phyloP scores from a whole-genome alignment of 1,284 basidiomycete species.

The Serendipita sp. region DNA sequence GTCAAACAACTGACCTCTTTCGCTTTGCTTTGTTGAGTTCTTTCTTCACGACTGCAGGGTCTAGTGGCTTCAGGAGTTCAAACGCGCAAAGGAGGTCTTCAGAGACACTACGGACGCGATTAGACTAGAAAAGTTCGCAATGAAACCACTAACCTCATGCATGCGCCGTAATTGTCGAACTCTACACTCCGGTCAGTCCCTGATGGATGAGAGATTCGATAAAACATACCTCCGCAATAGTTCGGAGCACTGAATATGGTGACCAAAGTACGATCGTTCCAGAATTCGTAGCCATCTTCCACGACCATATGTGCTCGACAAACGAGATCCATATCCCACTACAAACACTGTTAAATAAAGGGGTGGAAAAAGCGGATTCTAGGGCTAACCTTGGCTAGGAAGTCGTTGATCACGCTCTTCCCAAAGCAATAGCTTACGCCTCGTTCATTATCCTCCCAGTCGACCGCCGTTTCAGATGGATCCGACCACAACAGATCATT shows the following conservation, averaged over 20 bases:
- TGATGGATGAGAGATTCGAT: slow-evolving; percentile 4
- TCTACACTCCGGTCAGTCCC: slow-evolving; percentile 31
- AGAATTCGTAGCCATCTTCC: slow-evolving; percentile 98
- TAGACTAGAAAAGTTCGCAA: slow-evolving; percentile 14
- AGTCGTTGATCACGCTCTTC: slow-evolving; percentile 93
- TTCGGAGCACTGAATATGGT: slow-evolving; percentile 98
- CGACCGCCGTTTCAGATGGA: slow-evolving; percentile 91
- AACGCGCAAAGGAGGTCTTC: slow-evolving; percentile 97
- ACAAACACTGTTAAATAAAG: slow-evolving; percentile 24
- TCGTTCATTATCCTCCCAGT: slow-evolving; percentile 99
- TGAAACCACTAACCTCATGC: slow-evolving; percentile 54
- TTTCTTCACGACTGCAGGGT: slow-evolving; percentile 89
- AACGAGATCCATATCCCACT: slow-evolving; percentile 97
- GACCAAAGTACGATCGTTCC: slow-evolving; percentile 96
- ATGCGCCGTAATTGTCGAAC: slow-evolving; percentile 96
- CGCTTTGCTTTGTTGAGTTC: slow-evolving; percentile 98
- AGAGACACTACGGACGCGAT: slow-evolving; percentile 57
- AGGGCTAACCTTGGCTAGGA: slow-evolving; percentile 40
- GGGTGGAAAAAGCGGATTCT: background rate
- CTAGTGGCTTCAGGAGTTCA: slow-evolving; percentile 90
- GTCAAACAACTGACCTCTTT: slow-evolving; percentile 51
- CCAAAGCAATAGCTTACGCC: slow-evolving; percentile 99
- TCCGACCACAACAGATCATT: slow-evolving; percentile 99
- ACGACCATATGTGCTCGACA: slow-evolving; percentile 99
- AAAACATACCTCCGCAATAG: slow-evolving; percentile 80